Evolutionary conservation across 164 flowering plant species (phyloP), one percentile per base, ranked within the genome.

Genomic region (Liriodendron chinense): DNA sequence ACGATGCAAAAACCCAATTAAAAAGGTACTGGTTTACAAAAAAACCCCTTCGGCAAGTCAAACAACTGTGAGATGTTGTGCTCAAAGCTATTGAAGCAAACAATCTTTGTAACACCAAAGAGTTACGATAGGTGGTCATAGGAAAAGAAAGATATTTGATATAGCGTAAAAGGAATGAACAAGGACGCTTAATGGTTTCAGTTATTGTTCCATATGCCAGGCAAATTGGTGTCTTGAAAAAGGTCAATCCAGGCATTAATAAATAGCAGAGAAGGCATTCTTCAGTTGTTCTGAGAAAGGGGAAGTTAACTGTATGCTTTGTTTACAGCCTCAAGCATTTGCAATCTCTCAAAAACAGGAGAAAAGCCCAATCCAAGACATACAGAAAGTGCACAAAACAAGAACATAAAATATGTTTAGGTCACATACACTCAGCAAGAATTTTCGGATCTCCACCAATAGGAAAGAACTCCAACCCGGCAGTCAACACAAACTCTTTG

Each of bases 371-470:
- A 21, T 22, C 21, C 14, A 23, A 13, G 67, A 64, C 24, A 64
- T 21, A 2, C 13, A 1, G 59, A 53, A 16, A 53, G 59, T 63
- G 24, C 12, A 47, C 16, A 1, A 48, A 28, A 47, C 28, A 62
- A 64, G 14, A 26, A 28, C 14, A 78, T 47, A 66, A 66, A 18
- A 75, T 57, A 70, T 47, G 63, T 53, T 47, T 61, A 26, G 79
- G 79, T 57, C 75, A 90, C 99, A 34, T 92, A 96, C 99, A 94
- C 74, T 85, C 99, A 70, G 98, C 99, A 82, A 96, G 97, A 81
- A 91, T 85, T 87, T 91, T 94, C 56, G 99, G 99, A 84, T 96
- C 99, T 68, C 99, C 99, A 1, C 99, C 99, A 68, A 96, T 80
- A 23, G 98, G 97, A 81, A 80, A 93, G 82, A 96, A 96, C 87